Evolutionary conservation across 2,329 filamentous ascomycete genomes (phyloP), one percentile per base, ranked within the genome.

Genomic region (Colletotrichum euphorbiae): DNA sequence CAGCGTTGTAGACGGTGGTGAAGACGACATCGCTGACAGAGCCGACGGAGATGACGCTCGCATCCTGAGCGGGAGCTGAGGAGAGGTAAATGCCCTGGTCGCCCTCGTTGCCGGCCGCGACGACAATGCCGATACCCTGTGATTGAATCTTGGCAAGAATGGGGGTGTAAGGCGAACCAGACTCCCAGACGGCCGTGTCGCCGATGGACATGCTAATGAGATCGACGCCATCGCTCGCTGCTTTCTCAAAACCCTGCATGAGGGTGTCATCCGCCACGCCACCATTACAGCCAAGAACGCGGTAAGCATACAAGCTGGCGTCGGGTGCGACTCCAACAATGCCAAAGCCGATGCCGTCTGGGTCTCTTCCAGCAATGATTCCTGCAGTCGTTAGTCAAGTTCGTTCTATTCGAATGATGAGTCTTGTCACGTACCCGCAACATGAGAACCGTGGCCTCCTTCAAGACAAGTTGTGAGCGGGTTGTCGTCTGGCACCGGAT

Each of bases 361-460:
- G 64, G 45, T 67, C 64, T 11, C 46, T 57, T 6, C 59, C 64
- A 28, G 51, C 64, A 6, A 67, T 19, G 24, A 67, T 67, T 8
- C 64, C 56, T 66, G 28, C 2, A 4, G 12, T 4, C 8, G 15
- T 43, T 9, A 55, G 57, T 40, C n/a, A 61, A n/a, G 15, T 54
- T 33, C 15, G 4, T 9, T 42, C 19, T 28, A 42, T 7, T 58
- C 17, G 24, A 38, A 28, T 7, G 1, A 13, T 13, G 33, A 38
- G 33, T 11, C 9, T 31, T 57, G 9, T 8, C 15, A 55, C 63
- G 2, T 82, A 59, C 83, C 83, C 17, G 82, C 77, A 45, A 82
- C 79, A 64, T 82, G 81, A 0, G 82, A 84, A 4, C 82, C 81
- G 71, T 85, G 82, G 24, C 81, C 80, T 60, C 59, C 64, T 3